A percentile compares a stretch with the other conserved stretches of the same genome.
phyloP scores from a whole-genome alignment of 345 rosid genomes.

The Citrus cavaleriei region DNA sequence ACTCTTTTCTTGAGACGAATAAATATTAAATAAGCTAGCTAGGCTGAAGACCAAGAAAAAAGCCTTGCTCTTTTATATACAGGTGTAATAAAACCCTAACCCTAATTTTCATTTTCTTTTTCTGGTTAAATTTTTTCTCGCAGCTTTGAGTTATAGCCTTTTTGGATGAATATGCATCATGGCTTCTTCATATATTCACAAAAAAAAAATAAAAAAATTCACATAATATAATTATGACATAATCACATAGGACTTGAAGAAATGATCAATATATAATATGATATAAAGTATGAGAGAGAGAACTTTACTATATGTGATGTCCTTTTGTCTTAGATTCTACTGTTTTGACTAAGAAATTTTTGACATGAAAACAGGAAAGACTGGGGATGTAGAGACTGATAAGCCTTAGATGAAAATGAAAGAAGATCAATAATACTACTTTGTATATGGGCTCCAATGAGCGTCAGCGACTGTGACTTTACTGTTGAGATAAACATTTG shows the following conservation, averaged over 20 bases:
- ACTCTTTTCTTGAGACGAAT: background rate
- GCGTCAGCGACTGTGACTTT: constrained; percentile 7
- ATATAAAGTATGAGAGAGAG: constrained; percentile 10
- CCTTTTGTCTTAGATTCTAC: constrained; percentile 21
- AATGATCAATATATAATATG: background rate
- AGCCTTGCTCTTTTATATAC: background rate
- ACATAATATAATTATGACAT: background rate
- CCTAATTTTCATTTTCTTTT: constrained; percentile 16
- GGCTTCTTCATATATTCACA: background rate
- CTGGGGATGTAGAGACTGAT: constrained; percentile 16
- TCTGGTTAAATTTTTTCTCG: background rate
- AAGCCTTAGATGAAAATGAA: constrained; percentile 19
- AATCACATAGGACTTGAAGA: background rate
- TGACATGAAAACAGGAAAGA: constrained; percentile 15
- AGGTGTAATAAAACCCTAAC: constrained; percentile 26
- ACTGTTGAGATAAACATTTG: constrained; percentile 12
- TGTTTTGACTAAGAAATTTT: constrained; percentile 13
- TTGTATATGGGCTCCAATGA: constrained; percentile 29
- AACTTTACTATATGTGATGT: constrained; percentile 9
- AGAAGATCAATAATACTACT: constrained; percentile 1
- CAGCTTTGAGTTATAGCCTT: background rate
- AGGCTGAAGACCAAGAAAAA: background rate
- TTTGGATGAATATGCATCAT: background rate
- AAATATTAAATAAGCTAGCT: too few species aligned
- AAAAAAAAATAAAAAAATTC: background rate